phyloP scores from a whole-genome alignment of 306 rosid species.

The Sindora glabra region DNA sequence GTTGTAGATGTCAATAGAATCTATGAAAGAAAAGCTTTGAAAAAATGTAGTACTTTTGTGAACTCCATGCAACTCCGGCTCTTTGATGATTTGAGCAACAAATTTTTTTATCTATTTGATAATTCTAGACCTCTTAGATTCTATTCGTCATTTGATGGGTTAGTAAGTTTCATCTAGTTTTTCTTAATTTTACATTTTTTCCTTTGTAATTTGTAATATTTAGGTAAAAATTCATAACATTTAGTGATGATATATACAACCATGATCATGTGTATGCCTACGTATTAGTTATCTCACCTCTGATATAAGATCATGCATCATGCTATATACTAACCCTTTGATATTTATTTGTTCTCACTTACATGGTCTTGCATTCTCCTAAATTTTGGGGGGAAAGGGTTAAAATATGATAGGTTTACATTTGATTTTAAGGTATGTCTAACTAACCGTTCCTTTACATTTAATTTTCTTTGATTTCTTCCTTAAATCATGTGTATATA shows the following conservation, averaged over 20 bases:
- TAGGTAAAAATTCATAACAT: background rate
- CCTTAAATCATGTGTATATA: no score
- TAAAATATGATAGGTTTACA: background rate
- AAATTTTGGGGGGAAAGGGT: background rate
- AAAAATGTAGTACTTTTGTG: slow-evolving; percentile 69
- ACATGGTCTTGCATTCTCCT: background rate
- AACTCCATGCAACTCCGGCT: slow-evolving; percentile 69
- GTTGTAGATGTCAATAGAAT: slow-evolving; percentile 50
- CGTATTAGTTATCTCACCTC: background rate
- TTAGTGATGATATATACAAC: background rate
- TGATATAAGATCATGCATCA: background rate
- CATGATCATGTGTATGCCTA: background rate
- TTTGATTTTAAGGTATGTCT: no score
- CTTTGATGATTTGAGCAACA: slow-evolving; percentile 52
- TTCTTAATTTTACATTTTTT: background rate
- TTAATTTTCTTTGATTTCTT: no score
- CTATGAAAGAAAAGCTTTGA: slow-evolving; percentile 73
- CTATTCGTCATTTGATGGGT: slow-evolving; percentile 86
- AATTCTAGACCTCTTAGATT: slow-evolving; percentile 61
- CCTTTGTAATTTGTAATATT: background rate
- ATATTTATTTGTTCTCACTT: background rate
- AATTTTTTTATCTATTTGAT: slow-evolving; percentile 52
- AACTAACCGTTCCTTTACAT: no score
- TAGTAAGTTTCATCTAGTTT: background rate
- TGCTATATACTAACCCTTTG: background rate